Percentiles rank a stretch among this genome's conserved stretches.
Conservation (phyloP, 2,329 filamentous ascomycete genomes). For the Paecilomyces dactylethromorphus region DNA sequence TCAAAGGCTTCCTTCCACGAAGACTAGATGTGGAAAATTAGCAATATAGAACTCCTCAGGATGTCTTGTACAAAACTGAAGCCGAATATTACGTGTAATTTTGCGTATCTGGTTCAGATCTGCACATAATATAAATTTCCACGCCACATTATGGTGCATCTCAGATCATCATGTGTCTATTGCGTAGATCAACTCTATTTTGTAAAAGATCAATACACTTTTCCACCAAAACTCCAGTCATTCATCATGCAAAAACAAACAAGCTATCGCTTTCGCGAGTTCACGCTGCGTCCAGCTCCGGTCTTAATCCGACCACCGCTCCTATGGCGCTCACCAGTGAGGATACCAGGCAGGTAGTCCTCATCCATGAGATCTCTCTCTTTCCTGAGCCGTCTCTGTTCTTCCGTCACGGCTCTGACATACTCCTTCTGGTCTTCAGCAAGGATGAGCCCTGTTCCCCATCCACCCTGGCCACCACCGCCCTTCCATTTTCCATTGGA, state of each 20-base stretch:
- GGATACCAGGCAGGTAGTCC: slow-evolving; percentile 78
- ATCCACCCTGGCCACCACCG: slow-evolving; percentile 74
- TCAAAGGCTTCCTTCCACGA: not conserved
- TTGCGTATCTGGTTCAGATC: not conserved
- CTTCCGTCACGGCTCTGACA: slow-evolving; percentile 54
- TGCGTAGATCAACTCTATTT: not conserved
- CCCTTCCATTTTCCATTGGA: slow-evolving; percentile 66
- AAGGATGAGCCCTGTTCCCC: slow-evolving; percentile 77
- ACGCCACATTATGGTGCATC: not conserved
- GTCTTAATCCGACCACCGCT: slow-evolving; percentile 65
- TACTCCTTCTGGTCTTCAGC: slow-evolving; percentile 97
- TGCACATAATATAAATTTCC: too few species aligned
- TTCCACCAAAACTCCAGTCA: not conserved
- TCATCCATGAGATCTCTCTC: slow-evolving; percentile 88
- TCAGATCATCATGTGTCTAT: not conserved
- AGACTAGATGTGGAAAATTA: not conserved
- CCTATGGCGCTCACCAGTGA: slow-evolving; percentile 69
- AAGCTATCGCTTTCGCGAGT: slow-evolving; percentile 57
- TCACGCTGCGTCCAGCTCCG: slow-evolving; percentile 80
- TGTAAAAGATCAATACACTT: not conserved
- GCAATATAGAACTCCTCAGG: not conserved
- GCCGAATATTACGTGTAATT: not conserved
- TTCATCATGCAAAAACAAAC: not conserved
- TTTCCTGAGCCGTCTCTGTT: slow-evolving; percentile 53
- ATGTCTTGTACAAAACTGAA: not conserved